Evolutionary conservation across 1,139 yeast species (phyloP), one percentile per base, ranked within the genome.

Genomic region (Meyerozyma guilliermondii): DNA sequence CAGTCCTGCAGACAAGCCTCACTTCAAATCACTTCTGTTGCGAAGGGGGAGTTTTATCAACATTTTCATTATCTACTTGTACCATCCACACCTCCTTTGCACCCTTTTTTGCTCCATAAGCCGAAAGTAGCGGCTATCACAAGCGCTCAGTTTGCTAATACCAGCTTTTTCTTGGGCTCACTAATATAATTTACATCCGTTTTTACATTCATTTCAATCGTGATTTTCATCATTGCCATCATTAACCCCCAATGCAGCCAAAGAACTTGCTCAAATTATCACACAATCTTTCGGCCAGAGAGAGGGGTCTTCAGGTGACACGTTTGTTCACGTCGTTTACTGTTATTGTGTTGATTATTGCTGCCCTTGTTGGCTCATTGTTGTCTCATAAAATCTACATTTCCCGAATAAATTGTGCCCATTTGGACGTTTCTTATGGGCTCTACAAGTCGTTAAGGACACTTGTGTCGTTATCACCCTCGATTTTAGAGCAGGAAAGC

Each of bases 391-490:
- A 38, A 0, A 50, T 69, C 10, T 69, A 69, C 48, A 56, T 75
- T 16, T 64, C 73, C 5, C 54, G 69, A 34, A 58, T 80, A 36
- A 70, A 72, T 50, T 76, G 80, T 50, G 66, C 74, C 6, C 81
- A 73, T 50, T 55, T 71, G 4, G 79, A 76, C 45, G 75, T 80
- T 9, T 69, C 80, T 0, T 51, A 60, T 18, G 85, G 84, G 2
- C 56, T 80, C 20, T 78, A 76, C 52, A 61, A 70, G 34, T 68
- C 77, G 4, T 59, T 79, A 38, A 58, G 76, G 33, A 52, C 53
- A 24, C 62, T 73, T 7, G 76, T 68, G 20, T 47, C 65, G 2
- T 43, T 52, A 13, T 46, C 61, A 1, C 50, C 58, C 9, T 39
- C 46, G 7, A 45, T 52, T 3, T 45, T 58, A 7, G 53, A 49